Evolutionary conservation across 2,329 filamentous ascomycete genomes (phyloP).

Genomic region (Fusarium euwallaceae): DNA sequence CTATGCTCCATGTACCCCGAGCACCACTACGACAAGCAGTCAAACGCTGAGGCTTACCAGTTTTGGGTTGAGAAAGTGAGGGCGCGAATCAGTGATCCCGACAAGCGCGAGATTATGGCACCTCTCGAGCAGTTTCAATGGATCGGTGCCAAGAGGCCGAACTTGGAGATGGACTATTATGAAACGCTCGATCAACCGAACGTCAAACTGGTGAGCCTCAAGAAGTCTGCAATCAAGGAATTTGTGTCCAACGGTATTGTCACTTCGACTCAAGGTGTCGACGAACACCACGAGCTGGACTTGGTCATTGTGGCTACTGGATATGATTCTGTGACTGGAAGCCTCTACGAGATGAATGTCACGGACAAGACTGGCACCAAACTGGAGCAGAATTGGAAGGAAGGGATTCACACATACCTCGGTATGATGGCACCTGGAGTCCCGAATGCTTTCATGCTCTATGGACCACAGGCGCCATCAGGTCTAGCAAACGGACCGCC

Average conservation of each 20-base stretch:
- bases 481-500: conserved; percentile 30
- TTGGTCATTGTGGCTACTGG: conserved; percentile 45
- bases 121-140: conserved; percentile 60
- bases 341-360: conserved; percentile 41
- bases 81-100: conserved; percentile 58
- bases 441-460: conserved; percentile 43
- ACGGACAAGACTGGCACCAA: conserved; percentile 23
- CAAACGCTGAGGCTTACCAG: conserved; percentile 52
- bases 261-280: conserved; percentile 47
- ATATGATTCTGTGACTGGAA: conserved; percentile 40
- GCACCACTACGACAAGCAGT: conserved; percentile 11
- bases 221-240: conserved; percentile 56
- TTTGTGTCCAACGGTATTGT: conserved; percentile 56
- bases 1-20: conserved; percentile 23
- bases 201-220: conserved; percentile 62
- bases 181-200: conserved; percentile 61
- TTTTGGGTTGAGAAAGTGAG: conserved; percentile 62
- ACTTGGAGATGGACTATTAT: conserved; percentile 63
- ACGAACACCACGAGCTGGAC: conserved; percentile 39
- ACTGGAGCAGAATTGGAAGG: conserved; percentile 29
- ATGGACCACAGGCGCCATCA: conserved; percentile 40
- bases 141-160: conserved; percentile 61
- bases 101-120: conserved; percentile 60
- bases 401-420: conserved; percentile 36
- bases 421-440: conserved; percentile 39